Evolutionary conservation across 495 filamentous ascomycete species (phyloP).

Genomic region (Cenococcum geophilum): DNA sequence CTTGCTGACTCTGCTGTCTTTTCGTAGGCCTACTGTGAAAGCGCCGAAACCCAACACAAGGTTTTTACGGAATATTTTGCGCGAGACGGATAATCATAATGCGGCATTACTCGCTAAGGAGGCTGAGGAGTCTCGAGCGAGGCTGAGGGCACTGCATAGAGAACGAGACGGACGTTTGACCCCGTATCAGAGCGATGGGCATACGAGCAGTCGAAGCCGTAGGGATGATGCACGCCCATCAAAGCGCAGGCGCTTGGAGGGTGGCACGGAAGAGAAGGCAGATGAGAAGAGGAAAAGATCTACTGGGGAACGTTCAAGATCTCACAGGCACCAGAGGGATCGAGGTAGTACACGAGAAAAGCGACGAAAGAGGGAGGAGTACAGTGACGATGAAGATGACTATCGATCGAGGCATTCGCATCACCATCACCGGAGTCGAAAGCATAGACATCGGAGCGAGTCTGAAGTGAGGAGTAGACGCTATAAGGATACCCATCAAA

Average conservation of each 20-base stretch:
- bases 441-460: background rate
- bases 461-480: background rate
- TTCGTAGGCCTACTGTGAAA: constrained; percentile 47
- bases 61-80: constrained; percentile 83
- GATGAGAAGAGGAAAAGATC: background rate
- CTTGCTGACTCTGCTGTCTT: background rate
- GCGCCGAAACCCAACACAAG: constrained; percentile 87
- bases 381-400: background rate
- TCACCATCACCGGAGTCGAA: constrained; percentile 7
- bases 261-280: constrained; percentile 14
- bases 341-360: background rate
- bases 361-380: background rate
- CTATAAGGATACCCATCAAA: background rate
- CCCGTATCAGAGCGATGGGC: background rate
- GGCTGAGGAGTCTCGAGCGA: constrained; percentile 55
- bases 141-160: constrained; percentile 47
- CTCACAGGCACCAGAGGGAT: background rate
- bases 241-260: constrained; percentile 32
- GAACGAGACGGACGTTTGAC: constrained; percentile 33
- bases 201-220: background rate
- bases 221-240: constrained; percentile 12
- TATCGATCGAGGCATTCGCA: constrained; percentile 2
- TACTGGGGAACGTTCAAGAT: background rate
- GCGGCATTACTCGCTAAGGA: constrained; percentile 78
- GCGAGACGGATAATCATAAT: constrained; percentile 85